Evolutionary conservation across 331 rosid species (phyloP), one percentile per base, ranked within the genome.

Genomic region (Phaseolus coccineus): DNA sequence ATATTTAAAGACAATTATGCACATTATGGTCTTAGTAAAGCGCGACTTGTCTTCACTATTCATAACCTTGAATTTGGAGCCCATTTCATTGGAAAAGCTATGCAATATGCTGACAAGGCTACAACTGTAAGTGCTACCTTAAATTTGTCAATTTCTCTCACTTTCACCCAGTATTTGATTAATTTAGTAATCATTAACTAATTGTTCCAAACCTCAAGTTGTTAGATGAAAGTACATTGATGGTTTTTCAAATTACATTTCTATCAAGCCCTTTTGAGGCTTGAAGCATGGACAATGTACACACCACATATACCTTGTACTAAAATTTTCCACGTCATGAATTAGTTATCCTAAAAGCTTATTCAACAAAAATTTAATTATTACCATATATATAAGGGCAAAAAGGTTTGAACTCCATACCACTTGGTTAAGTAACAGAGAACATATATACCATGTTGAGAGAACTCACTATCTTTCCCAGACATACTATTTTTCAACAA

Each of bases 31-130:
- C 97, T 92, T 73, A 84, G 88, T 61, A 92, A 90, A 68, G 89
- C 98, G 63, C 89, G 85, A 52, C 81, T 90, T 71, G 98, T 94
- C 74, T 94, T 94, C 85, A 94, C 98, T 24, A 92, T 94, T 80
- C 98, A 94, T 81, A 94, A 94, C 85, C 96, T 94, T 84, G 98
- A 92, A 80, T 94, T 94, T 82, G 98, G 98, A 66, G 90, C 89
- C 4, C 78, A 52, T 51, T 73, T 71, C 33, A 94, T 94, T 77
- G 91, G 77, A 67, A 92, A 80, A 85, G 97, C 98, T 31, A 85
- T 94, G 96, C 1, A 44, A 77, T 64, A 24, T 24, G 59, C 98
- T 37, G 90, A 94, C 94, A 94, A 83, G 81, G 90, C 92, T 73
- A 94, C 98, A 62, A 94, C 98, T 55, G 98, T 94, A 85, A 86